These are phyloP conservation scores for Coniosporium tulheliwenetii DNA, from an alignment of 2,329 filamentous ascomycete species.

Conservation along the genomic window DNA sequence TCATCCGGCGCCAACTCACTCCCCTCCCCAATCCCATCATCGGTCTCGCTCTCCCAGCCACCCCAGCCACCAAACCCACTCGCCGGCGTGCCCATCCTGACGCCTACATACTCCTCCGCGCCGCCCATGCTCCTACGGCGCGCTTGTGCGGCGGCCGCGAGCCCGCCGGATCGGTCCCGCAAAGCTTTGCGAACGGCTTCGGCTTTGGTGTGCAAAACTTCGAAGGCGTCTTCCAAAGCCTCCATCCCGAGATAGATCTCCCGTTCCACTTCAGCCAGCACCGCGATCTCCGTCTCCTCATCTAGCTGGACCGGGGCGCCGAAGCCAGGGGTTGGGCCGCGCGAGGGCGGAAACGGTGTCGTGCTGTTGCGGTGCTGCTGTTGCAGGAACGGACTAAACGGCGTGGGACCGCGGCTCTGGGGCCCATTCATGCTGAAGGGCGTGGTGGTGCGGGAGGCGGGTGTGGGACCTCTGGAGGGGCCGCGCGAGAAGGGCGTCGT, in stretches of 20 bases:
- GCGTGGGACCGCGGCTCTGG: slow-evolving; percentile 34
- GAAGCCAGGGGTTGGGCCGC: slow-evolving; percentile 22
- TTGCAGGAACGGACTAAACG: slow-evolving; percentile 18
- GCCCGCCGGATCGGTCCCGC: slow-evolving; percentile 65
- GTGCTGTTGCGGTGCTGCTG: slow-evolving; percentile 8
- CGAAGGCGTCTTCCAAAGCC: slow-evolving; percentile 82
- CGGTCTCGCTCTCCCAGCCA: slow-evolving; percentile 13
- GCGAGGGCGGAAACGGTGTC: slow-evolving; percentile 15
- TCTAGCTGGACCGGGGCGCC: slow-evolving; percentile 74
- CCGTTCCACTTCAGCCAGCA: slow-evolving; percentile 77
- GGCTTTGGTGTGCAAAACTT: slow-evolving; percentile 73
- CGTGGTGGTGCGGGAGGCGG: slow-evolving; percentile 30
- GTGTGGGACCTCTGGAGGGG: slow-evolving; percentile 26
- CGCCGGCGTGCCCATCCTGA: slow-evolving; percentile 33
- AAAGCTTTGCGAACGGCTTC: slow-evolving; percentile 65
- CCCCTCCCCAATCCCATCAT: slow-evolving; percentile 20
- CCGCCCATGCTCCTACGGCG: slow-evolving; percentile 32
- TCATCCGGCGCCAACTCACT: slow-evolving; percentile 57
- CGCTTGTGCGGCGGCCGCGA: slow-evolving; percentile 49
- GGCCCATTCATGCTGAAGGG: slow-evolving; percentile 35
- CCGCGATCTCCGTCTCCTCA: slow-evolving; percentile 84
- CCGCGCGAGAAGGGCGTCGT: slow-evolving; percentile 10
- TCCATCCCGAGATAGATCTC: slow-evolving; percentile 95
- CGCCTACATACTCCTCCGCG: slow-evolving; percentile 28
- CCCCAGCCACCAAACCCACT: slow-evolving; percentile 18